phyloP scores from a whole-genome alignment of 805 yeast genomes.

The Candida qinlingensis region DNA sequence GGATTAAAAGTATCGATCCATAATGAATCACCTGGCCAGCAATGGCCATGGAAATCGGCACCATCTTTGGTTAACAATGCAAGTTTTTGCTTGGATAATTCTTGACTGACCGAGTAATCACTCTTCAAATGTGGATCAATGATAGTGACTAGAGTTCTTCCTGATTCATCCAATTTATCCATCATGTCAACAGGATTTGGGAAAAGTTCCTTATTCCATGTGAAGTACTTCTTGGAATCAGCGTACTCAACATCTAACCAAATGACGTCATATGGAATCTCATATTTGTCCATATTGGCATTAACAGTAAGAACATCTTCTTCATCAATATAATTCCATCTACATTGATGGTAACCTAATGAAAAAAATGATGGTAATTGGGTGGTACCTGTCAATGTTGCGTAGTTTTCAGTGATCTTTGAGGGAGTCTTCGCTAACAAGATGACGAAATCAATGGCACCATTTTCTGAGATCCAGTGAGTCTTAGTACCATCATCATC shows the following conservation, averaged over 20 bases:
- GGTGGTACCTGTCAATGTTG: slow-evolving; percentile 66
- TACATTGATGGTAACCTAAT: slow-evolving; percentile 90
- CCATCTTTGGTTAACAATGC: slow-evolving; percentile 45
- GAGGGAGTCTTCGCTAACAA: slow-evolving; percentile 56
- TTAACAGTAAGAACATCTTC: slow-evolving; percentile 75
- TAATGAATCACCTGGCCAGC: slow-evolving; percentile 96
- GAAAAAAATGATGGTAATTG: slow-evolving; percentile 72
- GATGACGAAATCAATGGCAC: slow-evolving; percentile 69
- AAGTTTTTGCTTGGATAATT: slow-evolving; percentile 35
- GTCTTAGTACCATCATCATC: slow-evolving; percentile 33
- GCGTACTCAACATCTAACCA: slow-evolving; percentile 97
- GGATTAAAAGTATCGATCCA: slow-evolving; percentile 90
- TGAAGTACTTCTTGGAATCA: slow-evolving; percentile 79
- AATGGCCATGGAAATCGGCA: slow-evolving; percentile 68
- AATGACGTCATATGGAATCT: slow-evolving; percentile 82
- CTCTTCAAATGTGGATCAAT: slow-evolving; percentile 89
- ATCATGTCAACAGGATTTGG: slow-evolving; percentile 73
- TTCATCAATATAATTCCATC: slow-evolving; percentile 95
- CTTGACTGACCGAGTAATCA: slow-evolving; percentile 60
- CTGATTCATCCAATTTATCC: slow-evolving; percentile 56
- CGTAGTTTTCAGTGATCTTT: slow-evolving; percentile 55
- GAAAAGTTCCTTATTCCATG: slow-evolving; percentile 76
- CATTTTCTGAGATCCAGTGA: slow-evolving; percentile 95
- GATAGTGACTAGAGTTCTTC: slow-evolving; percentile 76
- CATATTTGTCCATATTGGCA: slow-evolving; percentile 61